A percentile compares a stretch with the other conserved stretches of the same genome.
Evolutionary conservation across 2,329 filamentous ascomycete genomes (phyloP).

Genomic region (Monosporascus sp.): DNA sequence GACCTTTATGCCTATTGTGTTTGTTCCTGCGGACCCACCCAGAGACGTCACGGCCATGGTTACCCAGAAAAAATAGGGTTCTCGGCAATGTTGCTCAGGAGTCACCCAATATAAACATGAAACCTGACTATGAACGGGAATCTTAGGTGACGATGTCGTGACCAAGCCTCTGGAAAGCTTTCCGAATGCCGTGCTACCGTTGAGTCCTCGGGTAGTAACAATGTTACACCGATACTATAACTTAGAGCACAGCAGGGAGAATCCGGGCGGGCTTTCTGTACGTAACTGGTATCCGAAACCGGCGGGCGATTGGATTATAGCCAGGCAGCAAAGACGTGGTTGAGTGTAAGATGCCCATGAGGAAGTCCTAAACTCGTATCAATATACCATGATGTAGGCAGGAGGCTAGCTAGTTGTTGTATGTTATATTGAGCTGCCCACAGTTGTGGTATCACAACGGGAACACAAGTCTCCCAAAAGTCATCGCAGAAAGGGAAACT

Average conservation of each 20-base stretch:
- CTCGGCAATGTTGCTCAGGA: constrained; percentile 10
- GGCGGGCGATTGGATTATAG: not conserved
- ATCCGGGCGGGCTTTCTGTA: not conserved
- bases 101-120: constrained; percentile 19
- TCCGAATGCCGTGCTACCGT: constrained; percentile 24
- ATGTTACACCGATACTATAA: constrained; percentile 10
- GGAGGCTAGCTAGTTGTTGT: no score
- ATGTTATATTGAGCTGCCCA: no score
- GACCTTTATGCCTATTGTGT: not conserved
- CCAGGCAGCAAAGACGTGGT: not conserved
- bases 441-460: no score
- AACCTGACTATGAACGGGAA: constrained; percentile 17
- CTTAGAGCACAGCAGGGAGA: constrained; percentile 3
- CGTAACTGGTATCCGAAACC: not conserved
- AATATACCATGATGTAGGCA: no score
- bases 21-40: not conserved
- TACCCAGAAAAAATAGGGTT: constrained; percentile 13
- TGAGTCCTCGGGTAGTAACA: constrained; percentile 13
- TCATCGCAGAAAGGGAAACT: not conserved
- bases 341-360: not conserved
- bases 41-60: constrained; percentile 3
- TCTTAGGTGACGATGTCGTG: constrained; percentile 13
- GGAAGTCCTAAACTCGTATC: no score
- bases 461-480: no score
- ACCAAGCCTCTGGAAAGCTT: constrained; percentile 19